Percentiles rank a stretch among this genome's conserved stretches.
Conservation (phyloP, 768 basidiomycete species). For the Pleurotus citrinopileatus region DNA sequence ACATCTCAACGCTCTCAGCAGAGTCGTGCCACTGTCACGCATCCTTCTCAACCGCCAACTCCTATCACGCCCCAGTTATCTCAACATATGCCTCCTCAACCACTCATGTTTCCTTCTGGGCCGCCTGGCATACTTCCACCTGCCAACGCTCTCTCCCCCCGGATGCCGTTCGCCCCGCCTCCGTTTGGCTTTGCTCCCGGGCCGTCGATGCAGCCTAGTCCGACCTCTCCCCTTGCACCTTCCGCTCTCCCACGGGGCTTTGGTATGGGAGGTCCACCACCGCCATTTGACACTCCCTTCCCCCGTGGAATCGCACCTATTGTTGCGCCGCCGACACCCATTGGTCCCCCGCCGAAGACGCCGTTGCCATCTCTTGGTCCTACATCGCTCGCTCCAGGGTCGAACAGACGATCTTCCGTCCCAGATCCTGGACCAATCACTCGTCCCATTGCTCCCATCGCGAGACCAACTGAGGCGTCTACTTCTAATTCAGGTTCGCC, state of each 20-base stretch:
- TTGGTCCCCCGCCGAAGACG: slow-evolving; percentile 53
- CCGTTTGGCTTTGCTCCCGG: slow-evolving; percentile 47
- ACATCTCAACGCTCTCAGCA: slow-evolving; percentile 20
- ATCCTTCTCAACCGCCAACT: slow-evolving; percentile 43
- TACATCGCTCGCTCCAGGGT: slow-evolving; percentile 26
- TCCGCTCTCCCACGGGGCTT: slow-evolving; percentile 55
- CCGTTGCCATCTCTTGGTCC: slow-evolving; percentile 21
- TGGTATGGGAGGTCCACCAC: slow-evolving; percentile 32
- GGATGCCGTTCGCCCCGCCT: slow-evolving; percentile 47
- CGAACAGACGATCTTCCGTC: slow-evolving; percentile 22
- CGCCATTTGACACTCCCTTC: slow-evolving; percentile 53
- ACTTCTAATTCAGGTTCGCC: slow-evolving; percentile 60
- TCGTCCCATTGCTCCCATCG: slow-evolving; percentile 67
- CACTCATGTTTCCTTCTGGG: slow-evolving; percentile 46
- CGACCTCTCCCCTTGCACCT: slow-evolving; percentile 46
- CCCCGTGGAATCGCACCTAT: slow-evolving; percentile 36
- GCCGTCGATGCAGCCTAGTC: slow-evolving; percentile 24
- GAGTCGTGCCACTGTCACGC: slow-evolving; percentile 19
- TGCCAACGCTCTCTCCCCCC: slow-evolving; percentile 50
- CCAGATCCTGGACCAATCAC: slow-evolving; percentile 59
- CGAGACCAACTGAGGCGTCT: slow-evolving; percentile 52
- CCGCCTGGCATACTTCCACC: slow-evolving; percentile 41
- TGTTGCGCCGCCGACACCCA: slow-evolving; percentile 41
- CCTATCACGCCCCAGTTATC: slow-evolving; percentile 48
- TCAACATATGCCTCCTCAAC: slow-evolving; percentile 39